Conservation (phyloP, 257 asterid species). For the Solanum piurae region DNA sequence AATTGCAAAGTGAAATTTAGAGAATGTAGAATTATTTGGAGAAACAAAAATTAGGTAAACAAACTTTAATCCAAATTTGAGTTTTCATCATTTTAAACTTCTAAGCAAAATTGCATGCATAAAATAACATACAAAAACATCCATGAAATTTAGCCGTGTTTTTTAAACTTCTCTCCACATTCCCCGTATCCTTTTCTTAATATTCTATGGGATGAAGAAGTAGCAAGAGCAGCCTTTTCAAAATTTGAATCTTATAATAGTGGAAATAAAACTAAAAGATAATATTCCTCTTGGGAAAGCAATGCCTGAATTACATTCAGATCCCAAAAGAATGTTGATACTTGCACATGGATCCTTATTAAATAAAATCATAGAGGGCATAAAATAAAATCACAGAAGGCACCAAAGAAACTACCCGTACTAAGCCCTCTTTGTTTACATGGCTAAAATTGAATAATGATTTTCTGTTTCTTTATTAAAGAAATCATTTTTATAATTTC, state of each 20-base stretch:
- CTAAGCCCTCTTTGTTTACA: background rate
- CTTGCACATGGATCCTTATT: background rate
- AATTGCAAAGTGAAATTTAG: background rate
- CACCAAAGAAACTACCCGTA: background rate
- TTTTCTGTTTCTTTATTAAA: background rate
- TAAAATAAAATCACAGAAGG: background rate
- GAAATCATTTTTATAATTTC: no score
- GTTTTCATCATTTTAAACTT: background rate
- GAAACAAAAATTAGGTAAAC: background rate
- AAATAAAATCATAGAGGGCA: background rate
- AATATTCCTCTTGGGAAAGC: background rate
- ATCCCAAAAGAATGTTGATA: background rate
- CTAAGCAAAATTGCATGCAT: background rate
- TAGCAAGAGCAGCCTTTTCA: background rate
- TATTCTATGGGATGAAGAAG: no score
- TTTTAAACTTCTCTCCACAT: background rate
- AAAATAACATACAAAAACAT: background rate
- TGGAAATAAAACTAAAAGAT: background rate
- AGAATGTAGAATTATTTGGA: background rate
- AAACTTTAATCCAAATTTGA: background rate
- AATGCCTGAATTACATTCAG: background rate
- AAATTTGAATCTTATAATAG: background rate
- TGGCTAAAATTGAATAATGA: background rate
- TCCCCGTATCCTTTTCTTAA: background rate
- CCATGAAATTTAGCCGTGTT: background rate